A percentile compares a stretch with the other conserved stretches of the same genome.
Evolutionary conservation across 306 rosid genomes (phyloP).

Genomic region (Pueraria montana): DNA sequence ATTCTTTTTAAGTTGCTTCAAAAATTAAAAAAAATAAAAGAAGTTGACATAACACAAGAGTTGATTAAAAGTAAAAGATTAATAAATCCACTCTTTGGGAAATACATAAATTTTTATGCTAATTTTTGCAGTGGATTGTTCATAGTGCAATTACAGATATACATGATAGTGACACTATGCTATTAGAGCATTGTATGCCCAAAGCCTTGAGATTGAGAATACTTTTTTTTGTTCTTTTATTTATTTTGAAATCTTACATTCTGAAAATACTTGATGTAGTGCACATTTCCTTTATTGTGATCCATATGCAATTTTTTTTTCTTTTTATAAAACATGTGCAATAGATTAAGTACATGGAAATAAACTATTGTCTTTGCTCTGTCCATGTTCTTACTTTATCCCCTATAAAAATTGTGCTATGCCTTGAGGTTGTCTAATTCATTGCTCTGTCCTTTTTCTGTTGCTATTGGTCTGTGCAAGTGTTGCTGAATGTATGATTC

Average conservation of each 20-base stretch:
- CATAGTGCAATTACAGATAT: slow-evolving; percentile 14
- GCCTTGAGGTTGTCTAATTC: slow-evolving; percentile 3
- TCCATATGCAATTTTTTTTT: background rate
- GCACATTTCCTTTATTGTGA: slow-evolving; percentile 32
- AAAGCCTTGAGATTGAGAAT: slow-evolving; percentile 18
- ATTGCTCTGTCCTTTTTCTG: background rate
- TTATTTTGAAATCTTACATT: slow-evolving; percentile 34
- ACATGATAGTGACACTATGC: background rate
- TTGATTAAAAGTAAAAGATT: slow-evolving; percentile 24
- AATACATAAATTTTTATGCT: slow-evolving; percentile 18
- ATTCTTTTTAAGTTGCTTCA: background rate
- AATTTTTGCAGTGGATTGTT: slow-evolving; percentile 28
- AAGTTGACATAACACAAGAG: background rate
- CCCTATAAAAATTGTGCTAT: background rate
- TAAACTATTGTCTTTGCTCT: slow-evolving; percentile 25
- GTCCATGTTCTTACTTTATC: slow-evolving; percentile 2
- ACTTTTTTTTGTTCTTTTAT: background rate
- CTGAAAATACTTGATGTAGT: slow-evolving; percentile 25
- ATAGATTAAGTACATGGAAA: slow-evolving; percentile 7
- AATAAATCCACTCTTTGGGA: background rate
- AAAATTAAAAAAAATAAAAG: background rate
- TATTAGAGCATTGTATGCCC: background rate
- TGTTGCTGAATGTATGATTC: slow-evolving; percentile 14
- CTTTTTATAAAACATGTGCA: background rate
- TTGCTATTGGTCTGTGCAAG: slow-evolving; percentile 16